phyloP scores from a whole-genome alignment of 1,284 basidiomycete genomes.

The Trichosporon sp. region DNA sequence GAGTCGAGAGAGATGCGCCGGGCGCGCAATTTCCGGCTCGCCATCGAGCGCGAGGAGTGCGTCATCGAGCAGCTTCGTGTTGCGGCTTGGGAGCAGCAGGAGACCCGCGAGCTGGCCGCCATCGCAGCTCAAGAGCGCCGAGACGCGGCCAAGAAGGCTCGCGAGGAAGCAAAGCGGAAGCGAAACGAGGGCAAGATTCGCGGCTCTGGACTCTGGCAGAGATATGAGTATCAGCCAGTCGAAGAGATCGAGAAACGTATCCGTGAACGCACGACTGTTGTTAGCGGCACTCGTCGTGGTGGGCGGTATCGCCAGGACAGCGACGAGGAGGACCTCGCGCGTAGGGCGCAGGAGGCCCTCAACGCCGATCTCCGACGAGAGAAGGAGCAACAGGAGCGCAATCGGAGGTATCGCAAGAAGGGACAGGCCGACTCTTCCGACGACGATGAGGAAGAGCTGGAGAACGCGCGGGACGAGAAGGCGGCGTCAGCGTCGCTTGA shows the following conservation, averaged over 20 bases:
- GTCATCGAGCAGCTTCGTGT: constrained; percentile 27
- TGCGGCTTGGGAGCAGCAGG: constrained; percentile 25
- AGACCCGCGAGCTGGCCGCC: constrained; percentile 5
- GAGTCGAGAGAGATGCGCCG: constrained; percentile 7
- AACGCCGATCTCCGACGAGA: constrained; percentile 5
- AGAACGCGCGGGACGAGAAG: constrained; percentile 5
- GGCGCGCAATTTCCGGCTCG: background rate
- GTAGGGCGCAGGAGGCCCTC: constrained; percentile 11
- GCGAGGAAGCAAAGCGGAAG: constrained; percentile 26
- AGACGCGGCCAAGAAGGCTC: constrained; percentile 18
- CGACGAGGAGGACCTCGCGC: constrained; percentile 20
- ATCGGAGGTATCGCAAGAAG: constrained; percentile 7
- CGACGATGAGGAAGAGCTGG: constrained; percentile 6
- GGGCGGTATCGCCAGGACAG: constrained; percentile 18
- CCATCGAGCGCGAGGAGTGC: constrained; percentile 17
- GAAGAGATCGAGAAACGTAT: constrained; percentile 27
- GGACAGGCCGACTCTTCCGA: constrained; percentile 3
- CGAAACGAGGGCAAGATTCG: constrained; percentile 30
- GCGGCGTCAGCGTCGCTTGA: background rate
- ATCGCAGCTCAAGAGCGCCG: constrained; percentile 17
- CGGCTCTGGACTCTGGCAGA: constrained; percentile 36
- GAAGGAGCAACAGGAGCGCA: constrained; percentile 15
- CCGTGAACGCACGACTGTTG: constrained; percentile 23
- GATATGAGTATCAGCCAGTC: constrained; percentile 31
- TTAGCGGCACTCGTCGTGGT: constrained; percentile 37